phyloP scores from a whole-genome alignment of 2,329 filamentous ascomycete genomes.

The Colletotrichum musicola region DNA sequence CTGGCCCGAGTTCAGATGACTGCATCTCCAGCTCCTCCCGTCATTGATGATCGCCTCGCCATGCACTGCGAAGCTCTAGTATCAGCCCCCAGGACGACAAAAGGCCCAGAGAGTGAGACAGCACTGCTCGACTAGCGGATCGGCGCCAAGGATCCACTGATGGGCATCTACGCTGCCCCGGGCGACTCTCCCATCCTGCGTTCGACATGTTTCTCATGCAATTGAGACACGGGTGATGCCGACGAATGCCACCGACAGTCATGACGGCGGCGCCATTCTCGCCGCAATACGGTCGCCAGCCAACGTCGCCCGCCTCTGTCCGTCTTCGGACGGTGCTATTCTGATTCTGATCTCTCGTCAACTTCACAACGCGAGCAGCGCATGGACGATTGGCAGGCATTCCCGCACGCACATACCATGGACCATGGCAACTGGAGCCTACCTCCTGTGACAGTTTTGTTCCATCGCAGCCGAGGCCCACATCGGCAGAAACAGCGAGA shows the following conservation, averaged over 20 bases:
- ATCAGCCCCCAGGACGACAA: not conserved
- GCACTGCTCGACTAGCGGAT: constrained; percentile 22
- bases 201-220: not conserved
- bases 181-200: constrained; percentile 6
- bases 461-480: constrained; percentile 31
- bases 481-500: constrained; percentile 28
- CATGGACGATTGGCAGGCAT: constrained; percentile 3
- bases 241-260: constrained; percentile 6
- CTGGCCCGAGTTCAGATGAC: not conserved
- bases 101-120: constrained; percentile 25
- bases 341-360: not conserved
- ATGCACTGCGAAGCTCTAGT: too few species aligned
- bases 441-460: constrained; percentile 23
- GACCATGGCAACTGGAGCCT: constrained; percentile 2
- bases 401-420: not conserved
- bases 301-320: not conserved
- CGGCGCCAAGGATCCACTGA: constrained; percentile 32
- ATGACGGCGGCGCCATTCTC: not conserved
- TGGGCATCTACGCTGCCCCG: constrained; percentile 1
- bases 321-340: constrained; percentile 4
- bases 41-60: constrained; percentile 17
- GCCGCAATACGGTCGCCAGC: not conserved
- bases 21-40: constrained; percentile 1
- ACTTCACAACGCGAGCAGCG: not conserved
- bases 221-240: constrained; percentile 3